Percentiles rank a stretch among this genome's conserved stretches.
Evolutionary conservation across 495 filamentous ascomycete genomes (phyloP).

Genomic region (Neurospora sp.): DNA sequence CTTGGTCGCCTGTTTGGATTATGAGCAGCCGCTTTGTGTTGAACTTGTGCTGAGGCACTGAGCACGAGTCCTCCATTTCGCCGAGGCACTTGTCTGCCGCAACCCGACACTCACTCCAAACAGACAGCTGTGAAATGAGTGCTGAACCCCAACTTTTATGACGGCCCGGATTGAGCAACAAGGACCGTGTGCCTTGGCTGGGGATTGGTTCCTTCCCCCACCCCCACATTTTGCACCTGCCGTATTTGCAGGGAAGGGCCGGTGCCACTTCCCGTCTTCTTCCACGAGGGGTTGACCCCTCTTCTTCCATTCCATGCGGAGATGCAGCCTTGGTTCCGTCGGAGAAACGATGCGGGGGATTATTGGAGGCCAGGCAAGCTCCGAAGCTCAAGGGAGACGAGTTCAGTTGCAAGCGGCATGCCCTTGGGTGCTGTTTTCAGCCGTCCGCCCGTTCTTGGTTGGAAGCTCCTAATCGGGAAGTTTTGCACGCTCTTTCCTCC

Average conservation of each 20-base stretch:
- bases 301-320: background rate
- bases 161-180: background rate
- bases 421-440: background rate
- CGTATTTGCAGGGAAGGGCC: background rate
- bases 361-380: background rate
- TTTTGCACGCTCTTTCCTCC: background rate
- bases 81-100: background rate
- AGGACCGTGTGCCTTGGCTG: background rate
- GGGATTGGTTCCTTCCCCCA: background rate
- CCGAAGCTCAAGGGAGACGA: background rate
- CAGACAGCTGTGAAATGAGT: background rate
- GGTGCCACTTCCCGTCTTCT: background rate
- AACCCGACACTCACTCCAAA: background rate
- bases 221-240: background rate
- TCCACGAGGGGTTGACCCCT: background rate
- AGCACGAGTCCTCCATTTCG: background rate
- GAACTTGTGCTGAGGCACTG: background rate
- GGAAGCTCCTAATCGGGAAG: background rate
- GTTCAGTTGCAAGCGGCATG: background rate
- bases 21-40: no score
- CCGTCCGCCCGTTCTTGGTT: background rate
- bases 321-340: background rate
- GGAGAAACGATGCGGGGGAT: background rate
- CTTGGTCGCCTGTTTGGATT: background rate
- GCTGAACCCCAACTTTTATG: background rate